These are phyloP conservation scores for Nevesoporus exiguus DNA, from an alignment of 768 basidiomycete genomes.

Conservation along the genomic window DNA sequence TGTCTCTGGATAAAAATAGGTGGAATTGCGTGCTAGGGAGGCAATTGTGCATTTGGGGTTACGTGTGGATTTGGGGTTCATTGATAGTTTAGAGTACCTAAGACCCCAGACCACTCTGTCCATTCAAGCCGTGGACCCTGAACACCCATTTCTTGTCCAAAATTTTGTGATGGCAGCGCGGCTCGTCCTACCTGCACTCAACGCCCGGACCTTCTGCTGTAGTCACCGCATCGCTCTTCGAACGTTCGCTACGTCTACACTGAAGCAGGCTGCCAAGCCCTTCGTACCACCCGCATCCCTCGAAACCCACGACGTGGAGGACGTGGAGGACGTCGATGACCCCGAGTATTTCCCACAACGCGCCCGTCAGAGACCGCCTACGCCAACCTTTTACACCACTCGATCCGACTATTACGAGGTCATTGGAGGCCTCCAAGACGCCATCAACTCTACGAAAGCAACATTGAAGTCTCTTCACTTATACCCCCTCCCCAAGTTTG, in stretches of 20 bases:
- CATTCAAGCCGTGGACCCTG: slow-evolving; percentile 10
- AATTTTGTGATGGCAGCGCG: slow-evolving; percentile 14
- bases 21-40: no score
- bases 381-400: slow-evolving; percentile 83
- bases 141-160: slow-evolving; percentile 9
- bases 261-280: neutral
- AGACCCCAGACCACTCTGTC: slow-evolving; percentile 16
- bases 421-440: slow-evolving; percentile 60
- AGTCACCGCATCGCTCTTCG: slow-evolving; percentile 1
- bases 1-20: no score
- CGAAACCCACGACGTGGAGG: slow-evolving; percentile 6
- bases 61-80: no score
- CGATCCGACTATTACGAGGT: slow-evolving; percentile 73
- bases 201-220: slow-evolving; percentile 5
- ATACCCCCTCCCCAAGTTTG: slow-evolving; percentile 74
- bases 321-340: slow-evolving; percentile 9
- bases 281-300: slow-evolving; percentile 31
- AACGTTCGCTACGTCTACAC: slow-evolving; percentile 9
- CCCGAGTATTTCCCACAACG: slow-evolving; percentile 3
- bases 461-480: slow-evolving; percentile 65
- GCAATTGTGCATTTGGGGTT: no score
- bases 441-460: slow-evolving; percentile 53
- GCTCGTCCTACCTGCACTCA: slow-evolving; percentile 1
- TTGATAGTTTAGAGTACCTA: no score
- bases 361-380: slow-evolving; percentile 43